Base-by-base conservation (phyloP, 768 basidiomycete species). In the Tephrocybe sp. region DNA sequence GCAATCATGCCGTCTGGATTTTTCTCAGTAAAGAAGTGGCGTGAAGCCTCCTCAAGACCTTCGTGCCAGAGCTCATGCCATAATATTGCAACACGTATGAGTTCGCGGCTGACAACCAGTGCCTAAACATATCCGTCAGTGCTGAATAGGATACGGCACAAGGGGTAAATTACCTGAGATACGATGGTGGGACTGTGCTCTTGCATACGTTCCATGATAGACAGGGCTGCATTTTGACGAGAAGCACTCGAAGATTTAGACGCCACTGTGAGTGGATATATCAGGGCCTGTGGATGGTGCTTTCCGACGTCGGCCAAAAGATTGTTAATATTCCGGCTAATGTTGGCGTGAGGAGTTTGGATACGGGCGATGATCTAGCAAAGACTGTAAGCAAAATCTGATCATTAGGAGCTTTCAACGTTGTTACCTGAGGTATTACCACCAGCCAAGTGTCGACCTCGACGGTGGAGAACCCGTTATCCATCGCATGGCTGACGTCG, bases 41-140 rank as follows among this genome's bases (percentile, higher is more conserved):
- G 82, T 6, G 95, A 97, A 5, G 97, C 97, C 68, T 99, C 97
- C 71, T 99, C 97, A 18, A 99, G 75, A 15, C 93, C 94, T 71
- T 99, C 97, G 61, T 98, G 94, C 97, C 97, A 99, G 57, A 94
- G 75, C 67, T 99, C 97, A 60, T 98, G 95, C 97, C 97, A 99
- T 10, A 99, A 74, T 54, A 99, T 98, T 6, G 97, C 96, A 6
- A 98, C 92, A 17, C 97, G 87, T 53, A 98, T 98, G 32, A 99
- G 79, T 65, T 99, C 97, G 25, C 90, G 85, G 64, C 92, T 92
- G 67, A 99, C 93, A 21, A 96, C 65, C 40, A 86, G 73, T 9
- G 94, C 95, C 84, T 93, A 54, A 18, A 36, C 23, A 10, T 17
- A 14, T 1, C 15, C 18, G 34, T 54, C 18, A 44, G 34, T n/a